phyloP scores from a whole-genome alignment of 73 alveolate species.

The Paramecium bursaria region DNA sequence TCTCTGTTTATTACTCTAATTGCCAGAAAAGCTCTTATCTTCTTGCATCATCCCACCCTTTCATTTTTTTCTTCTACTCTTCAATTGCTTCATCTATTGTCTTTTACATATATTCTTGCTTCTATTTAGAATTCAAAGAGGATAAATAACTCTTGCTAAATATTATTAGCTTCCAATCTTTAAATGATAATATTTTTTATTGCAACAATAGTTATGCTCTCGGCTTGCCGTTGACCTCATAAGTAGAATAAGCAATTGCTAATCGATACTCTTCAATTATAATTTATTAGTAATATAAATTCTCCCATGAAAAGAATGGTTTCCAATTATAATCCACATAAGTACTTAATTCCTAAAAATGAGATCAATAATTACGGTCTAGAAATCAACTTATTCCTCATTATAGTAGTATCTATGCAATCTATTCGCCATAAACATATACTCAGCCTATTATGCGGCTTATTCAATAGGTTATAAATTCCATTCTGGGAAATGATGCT shows the following conservation, averaged over 20 bases:
- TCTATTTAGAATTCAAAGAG: conserved; percentile 7
- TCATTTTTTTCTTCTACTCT: conserved; percentile 16
- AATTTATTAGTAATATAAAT: not conserved
- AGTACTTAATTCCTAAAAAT: conserved; percentile 23
- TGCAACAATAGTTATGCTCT: conserved; percentile 27
- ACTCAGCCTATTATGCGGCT: conserved; percentile 12
- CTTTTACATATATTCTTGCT: not conserved
- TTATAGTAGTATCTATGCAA: not conserved
- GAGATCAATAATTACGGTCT: not conserved
- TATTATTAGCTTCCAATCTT: conserved; percentile 51
- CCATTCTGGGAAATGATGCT: conserved; percentile 26
- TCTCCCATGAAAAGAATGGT: conserved; percentile 2
- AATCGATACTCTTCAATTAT: conserved; percentile 9
- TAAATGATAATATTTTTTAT: not conserved
- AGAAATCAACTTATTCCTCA: not conserved
- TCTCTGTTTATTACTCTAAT: not conserved
- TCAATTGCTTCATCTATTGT: conserved; percentile 38
- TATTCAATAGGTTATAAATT: conserved; percentile 36
- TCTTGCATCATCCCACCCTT: conserved; percentile 43
- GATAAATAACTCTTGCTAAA: not conserved
- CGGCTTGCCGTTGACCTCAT: conserved; percentile 19
- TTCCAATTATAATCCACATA: conserved; percentile 31
- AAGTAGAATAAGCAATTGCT: not conserved
- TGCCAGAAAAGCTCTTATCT: conserved; percentile 14
- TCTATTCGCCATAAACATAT: conserved; percentile 22